Percentiles rank a stretch among this genome's conserved stretches.
These are phyloP conservation scores for Vigna radiata DNA, from an alignment of 306 rosid genomes.

Conservation along the genomic window DNA sequence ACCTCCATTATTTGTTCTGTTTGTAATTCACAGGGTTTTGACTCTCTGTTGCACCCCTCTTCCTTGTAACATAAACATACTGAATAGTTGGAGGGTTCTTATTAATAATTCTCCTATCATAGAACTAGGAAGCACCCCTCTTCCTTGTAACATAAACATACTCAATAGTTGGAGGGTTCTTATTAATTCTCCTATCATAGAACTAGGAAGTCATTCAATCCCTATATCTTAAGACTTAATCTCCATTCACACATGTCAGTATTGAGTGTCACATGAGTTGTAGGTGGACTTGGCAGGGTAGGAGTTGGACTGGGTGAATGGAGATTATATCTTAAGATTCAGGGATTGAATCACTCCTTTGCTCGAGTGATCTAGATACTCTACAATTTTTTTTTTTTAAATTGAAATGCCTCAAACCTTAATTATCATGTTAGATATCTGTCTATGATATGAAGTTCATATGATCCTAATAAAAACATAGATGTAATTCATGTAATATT, in stretches of 20 bases:
- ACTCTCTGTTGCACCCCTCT: background rate
- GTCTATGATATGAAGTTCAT: background rate
- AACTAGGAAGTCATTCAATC: background rate
- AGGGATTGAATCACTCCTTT: conserved; percentile 1
- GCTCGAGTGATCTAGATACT: background rate
- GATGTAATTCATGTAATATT: background rate
- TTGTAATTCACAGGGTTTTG: background rate
- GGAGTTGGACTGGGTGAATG: background rate
- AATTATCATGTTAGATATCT: background rate
- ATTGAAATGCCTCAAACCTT: background rate
- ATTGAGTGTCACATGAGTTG: background rate
- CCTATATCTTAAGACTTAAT: too few relatives aligned
- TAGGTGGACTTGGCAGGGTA: background rate
- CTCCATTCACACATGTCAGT: too few relatives aligned
- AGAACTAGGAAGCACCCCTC: background rate
- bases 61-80: background rate
- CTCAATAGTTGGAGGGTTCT: background rate
- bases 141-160: background rate
- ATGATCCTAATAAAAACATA: background rate
- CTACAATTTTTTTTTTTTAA: background rate
- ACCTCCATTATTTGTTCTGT: background rate
- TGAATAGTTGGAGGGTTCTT: background rate
- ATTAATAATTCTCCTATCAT: background rate
- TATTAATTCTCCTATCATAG: background rate
- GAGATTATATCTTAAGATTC: background rate